Base-by-base conservation (phyloP, 257 asterid genomes). In the Scutellaria minor region DNA sequence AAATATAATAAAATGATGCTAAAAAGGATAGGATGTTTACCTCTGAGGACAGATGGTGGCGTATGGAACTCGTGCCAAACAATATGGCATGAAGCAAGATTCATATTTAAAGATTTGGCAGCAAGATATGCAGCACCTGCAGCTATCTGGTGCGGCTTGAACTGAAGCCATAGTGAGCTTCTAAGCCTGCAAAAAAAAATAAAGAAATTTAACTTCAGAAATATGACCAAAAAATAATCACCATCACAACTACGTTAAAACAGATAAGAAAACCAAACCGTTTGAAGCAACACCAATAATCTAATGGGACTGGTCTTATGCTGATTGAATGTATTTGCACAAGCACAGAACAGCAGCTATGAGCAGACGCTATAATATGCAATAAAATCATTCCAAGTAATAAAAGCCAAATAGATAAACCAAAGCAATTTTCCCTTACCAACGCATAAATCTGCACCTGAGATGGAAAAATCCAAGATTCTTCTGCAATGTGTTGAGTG, bases 71-170 rank as follows among this genome's bases (percentile, higher is more conserved):
- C 96, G 22, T 78, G 79, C 98, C 98, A 92, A 51, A 92, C 86
- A 67, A 51, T 72, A 71, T 90, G 90, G 74, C 85, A 81, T 5
- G 97, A 90, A 50, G 96, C 71, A 68, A 88, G 90, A 82, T 92
- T 88, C 93, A 95, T 78, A 76, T 87, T 87, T 59, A 95, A 79
- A 68, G 80, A 79, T 62, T 95, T 92, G n/a, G 98, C 90, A 76
- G 99, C 98, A 74, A 92, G 97, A 75, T 92, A 95, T 27, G 99
- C 99, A 76, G 97, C 96, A 71, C 98, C 99, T 44, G 96, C 99
- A 80, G 99, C 99, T 70, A 95, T 95, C 84, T 95, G 98, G 48
- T 95, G 90, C 73, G 99, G 96, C 80, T 92, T 92, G 93, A 95
- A 95, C 85, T 95, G 99, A 68, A 95, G 98, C 98, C 99, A 95